phyloP scores from a whole-genome alignment of 2,329 filamentous ascomycete genomes.

The Myriosclerotinia duriaeana region DNA sequence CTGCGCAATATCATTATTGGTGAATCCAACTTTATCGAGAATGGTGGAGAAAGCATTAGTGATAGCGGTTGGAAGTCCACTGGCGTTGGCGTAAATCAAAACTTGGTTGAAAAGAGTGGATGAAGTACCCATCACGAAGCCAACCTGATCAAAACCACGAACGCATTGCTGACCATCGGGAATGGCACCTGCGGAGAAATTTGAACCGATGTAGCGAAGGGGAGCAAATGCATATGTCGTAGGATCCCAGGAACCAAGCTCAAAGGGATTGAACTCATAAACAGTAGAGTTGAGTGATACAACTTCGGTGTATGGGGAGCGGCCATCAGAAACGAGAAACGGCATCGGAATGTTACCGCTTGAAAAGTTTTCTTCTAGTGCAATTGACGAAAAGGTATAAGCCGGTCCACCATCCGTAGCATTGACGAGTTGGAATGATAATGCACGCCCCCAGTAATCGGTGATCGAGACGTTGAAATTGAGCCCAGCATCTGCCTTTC shows the following conservation, averaged over 20 bases:
- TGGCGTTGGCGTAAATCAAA: slow-evolving; percentile 61
- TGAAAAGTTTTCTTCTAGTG: slow-evolving; percentile 60
- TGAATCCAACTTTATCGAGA: slow-evolving; percentile 54
- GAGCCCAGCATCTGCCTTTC: slow-evolving; percentile 64
- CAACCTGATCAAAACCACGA: slow-evolving; percentile 77
- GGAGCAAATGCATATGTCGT: slow-evolving; percentile 71
- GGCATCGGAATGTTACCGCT: slow-evolving; percentile 68
- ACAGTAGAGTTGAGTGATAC: slow-evolving; percentile 72
- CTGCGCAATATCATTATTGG: slow-evolving; percentile 70
- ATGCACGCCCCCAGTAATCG: slow-evolving; percentile 83
- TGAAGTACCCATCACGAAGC: slow-evolving; percentile 83
- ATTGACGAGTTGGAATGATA: slow-evolving; percentile 85
- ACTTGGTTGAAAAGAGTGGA: slow-evolving; percentile 82
- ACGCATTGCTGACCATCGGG: slow-evolving; percentile 61
- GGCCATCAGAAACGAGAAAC: slow-evolving; percentile 68
- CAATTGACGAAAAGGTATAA: slow-evolving; percentile 82
- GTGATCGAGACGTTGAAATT: slow-evolving; percentile 72
- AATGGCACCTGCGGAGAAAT: slow-evolving; percentile 64
- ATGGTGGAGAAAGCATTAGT: slow-evolving; percentile 54
- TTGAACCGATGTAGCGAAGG: slow-evolving; percentile 68
- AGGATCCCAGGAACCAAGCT: slow-evolving; percentile 75
- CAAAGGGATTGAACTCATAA: slow-evolving; percentile 76
- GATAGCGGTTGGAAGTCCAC: slow-evolving; percentile 49
- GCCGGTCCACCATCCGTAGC: slow-evolving; percentile 69
- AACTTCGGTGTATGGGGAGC: slow-evolving; percentile 59